These are phyloP conservation scores for Ustilago loliicola DNA, from an alignment of 1,284 basidiomycete genomes.

Conservation along the genomic window DNA sequence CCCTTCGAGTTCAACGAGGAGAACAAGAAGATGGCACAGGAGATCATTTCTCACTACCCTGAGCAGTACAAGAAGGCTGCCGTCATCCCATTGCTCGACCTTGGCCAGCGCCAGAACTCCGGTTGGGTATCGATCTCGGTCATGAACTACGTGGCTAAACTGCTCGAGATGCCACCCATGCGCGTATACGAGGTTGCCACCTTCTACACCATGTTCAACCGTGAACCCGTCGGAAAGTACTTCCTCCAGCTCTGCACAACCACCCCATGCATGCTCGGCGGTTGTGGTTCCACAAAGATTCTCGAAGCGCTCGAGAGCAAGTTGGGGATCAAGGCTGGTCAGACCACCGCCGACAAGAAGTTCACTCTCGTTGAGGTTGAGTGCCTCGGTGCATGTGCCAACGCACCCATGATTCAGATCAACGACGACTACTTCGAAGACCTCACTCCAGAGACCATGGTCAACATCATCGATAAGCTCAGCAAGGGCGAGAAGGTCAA, in stretches of 20 bases:
- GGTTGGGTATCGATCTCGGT: conserved; percentile 99
- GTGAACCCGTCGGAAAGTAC: conserved; percentile 90
- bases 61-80: conserved; percentile 96
- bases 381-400: conserved; percentile 95
- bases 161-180: conserved; percentile 97
- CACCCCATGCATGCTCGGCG: conserved; percentile 96
- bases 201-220: conserved; percentile 94
- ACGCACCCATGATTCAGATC: conserved; percentile 98
- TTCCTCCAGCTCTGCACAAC: conserved; percentile 99
- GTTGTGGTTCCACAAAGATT: conserved; percentile 85
- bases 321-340: conserved; percentile 86
- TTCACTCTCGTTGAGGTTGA: conserved; percentile 99
- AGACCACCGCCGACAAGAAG: conserved; percentile 93
- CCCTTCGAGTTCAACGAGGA: conserved; percentile 87
- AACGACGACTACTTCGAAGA: conserved; percentile 99
- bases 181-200: conserved; percentile 99
- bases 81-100: conserved; percentile 94
- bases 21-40: conserved; percentile 85
- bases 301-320: conserved; percentile 86
- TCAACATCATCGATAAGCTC: conserved; percentile 88
- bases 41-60: conserved; percentile 93
- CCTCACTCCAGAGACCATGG: conserved; percentile 89
- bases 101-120: conserved; percentile 96
- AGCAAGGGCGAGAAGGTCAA: conserved; percentile 87
- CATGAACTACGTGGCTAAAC: conserved; percentile 93